Percentiles rank a stretch among this genome's conserved stretches.
phyloP scores from a whole-genome alignment of 2,329 filamentous ascomycete genomes.

The Blastomyces parvus region DNA sequence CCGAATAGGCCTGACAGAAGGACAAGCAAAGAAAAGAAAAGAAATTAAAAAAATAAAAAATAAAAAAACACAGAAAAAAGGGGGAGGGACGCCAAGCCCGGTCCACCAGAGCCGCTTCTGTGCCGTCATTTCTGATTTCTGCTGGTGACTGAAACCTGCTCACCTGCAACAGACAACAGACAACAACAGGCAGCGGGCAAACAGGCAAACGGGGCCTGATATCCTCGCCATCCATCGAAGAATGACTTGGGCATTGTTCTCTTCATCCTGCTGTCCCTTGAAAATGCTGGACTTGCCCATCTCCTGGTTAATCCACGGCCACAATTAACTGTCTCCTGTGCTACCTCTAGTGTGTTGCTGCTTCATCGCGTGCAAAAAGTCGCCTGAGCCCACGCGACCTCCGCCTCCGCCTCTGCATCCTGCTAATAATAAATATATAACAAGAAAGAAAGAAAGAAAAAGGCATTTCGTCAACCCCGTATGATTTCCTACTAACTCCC shows the following conservation, averaged over 20 bases:
- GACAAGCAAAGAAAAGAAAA: background rate
- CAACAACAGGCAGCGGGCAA: too few relatives aligned
- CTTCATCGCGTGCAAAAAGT: too few relatives aligned
- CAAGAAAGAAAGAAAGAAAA: too few relatives aligned
- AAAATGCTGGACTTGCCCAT: background rate
- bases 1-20: background rate
- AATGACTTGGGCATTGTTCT: constrained; percentile 1
- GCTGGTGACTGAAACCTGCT: constrained; percentile 6
- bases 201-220: background rate
- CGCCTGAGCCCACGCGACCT: background rate
- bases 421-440: background rate
- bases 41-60: background rate
- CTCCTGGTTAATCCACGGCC: background rate
- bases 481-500: background rate
- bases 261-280: background rate
- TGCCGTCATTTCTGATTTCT: constrained; percentile 7
- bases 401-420: background rate
- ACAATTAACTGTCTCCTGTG: background rate
- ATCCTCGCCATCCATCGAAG: background rate
- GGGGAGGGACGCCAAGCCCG: background rate
- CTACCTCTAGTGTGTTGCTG: background rate
- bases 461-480: background rate
- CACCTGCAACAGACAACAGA: background rate
- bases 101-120: background rate
- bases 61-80: background rate